phyloP scores from a whole-genome alignment of 2,329 filamentous ascomycete genomes.

The Aspergillus amoenus region DNA sequence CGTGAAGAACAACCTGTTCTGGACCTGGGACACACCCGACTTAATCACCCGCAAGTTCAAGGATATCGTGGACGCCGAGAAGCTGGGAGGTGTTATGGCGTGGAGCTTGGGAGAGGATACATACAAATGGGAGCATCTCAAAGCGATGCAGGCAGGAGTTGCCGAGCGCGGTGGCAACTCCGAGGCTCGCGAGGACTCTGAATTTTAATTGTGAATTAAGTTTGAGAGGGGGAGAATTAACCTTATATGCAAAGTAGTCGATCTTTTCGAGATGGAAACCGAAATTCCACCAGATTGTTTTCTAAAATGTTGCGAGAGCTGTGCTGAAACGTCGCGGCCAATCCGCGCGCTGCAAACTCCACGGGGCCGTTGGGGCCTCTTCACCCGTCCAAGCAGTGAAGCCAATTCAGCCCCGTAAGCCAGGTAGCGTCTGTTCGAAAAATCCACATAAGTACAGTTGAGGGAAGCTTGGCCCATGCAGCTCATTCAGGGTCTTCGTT shows the following conservation, averaged over 20 bases:
- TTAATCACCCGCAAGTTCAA: slow-evolving; percentile 63
- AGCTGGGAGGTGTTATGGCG: slow-evolving; percentile 70
- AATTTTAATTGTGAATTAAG: background rate
- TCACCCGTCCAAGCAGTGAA: background rate
- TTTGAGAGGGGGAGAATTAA: no score
- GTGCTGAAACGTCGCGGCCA: background rate
- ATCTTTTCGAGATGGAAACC: no score
- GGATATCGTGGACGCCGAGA: slow-evolving; percentile 55
- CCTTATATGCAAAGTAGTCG: no score
- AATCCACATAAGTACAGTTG: background rate
- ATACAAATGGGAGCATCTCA: slow-evolving; percentile 45
- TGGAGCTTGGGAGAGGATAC: slow-evolving; percentile 72
- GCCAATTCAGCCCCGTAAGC: no score
- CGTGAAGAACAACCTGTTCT: slow-evolving; percentile 59
- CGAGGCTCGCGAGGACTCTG: background rate
- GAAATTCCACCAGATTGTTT: background rate
- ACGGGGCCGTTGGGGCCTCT: background rate
- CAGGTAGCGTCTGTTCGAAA: no score
- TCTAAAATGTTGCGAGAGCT: background rate
- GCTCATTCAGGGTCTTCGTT: background rate
- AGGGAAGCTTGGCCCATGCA: slow-evolving; percentile 1
- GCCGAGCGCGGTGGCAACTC: slow-evolving; percentile 2
- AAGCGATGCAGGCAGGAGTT: slow-evolving; percentile 41
- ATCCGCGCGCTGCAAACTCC: background rate
- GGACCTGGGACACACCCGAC: slow-evolving; percentile 69